A percentile compares a stretch with the other conserved stretches of the same genome.
Evolutionary conservation across 257 asterid genomes (phyloP).

Genomic region (Mitragyna speciosa): DNA sequence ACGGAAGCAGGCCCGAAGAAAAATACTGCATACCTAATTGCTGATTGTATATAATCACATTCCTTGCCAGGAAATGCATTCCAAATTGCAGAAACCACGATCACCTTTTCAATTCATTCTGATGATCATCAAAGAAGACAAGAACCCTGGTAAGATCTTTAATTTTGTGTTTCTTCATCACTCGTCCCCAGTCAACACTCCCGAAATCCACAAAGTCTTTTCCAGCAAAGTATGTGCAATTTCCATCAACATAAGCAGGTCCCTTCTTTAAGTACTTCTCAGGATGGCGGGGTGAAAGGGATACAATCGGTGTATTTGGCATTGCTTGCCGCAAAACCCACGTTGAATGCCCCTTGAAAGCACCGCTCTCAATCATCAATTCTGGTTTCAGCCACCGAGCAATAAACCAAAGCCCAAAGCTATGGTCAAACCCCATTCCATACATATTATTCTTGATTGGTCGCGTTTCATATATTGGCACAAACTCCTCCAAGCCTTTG

Average conservation of each 20-base stretch:
- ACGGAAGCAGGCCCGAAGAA: background rate
- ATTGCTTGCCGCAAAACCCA: slow-evolving; percentile 97
- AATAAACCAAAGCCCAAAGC: slow-evolving; percentile 98
- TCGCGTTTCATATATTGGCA: slow-evolving; percentile 80
- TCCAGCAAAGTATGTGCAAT: slow-evolving; percentile 93
- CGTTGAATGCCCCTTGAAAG: slow-evolving; percentile 97
- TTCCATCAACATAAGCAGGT: slow-evolving; percentile 95
- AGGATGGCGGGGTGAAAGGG: slow-evolving; percentile 96
- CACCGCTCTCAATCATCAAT: slow-evolving; percentile 96
- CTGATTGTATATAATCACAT: background rate
- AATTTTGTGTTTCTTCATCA: slow-evolving; percentile 71
- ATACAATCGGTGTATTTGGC: slow-evolving; percentile 79
- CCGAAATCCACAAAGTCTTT: slow-evolving; percentile 96
- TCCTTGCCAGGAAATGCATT: background rate
- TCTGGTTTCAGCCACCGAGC: slow-evolving; percentile 82
- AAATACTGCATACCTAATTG: background rate
- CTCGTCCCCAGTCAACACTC: slow-evolving; percentile 82
- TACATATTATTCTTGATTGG: slow-evolving; percentile 91
- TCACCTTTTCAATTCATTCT: slow-evolving; percentile 92
- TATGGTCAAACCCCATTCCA: slow-evolving; percentile 98
- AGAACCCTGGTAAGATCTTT: slow-evolving; percentile 70
- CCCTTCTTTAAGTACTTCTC: slow-evolving; percentile 93
- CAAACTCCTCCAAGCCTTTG: slow-evolving; percentile 82
- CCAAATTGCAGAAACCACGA: background rate
- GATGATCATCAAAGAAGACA: slow-evolving; percentile 97